Percentiles rank a stretch among this genome's conserved stretches.
Conservation (phyloP, 23 red algal genomes). For the Gracilaria caudata region DNA sequence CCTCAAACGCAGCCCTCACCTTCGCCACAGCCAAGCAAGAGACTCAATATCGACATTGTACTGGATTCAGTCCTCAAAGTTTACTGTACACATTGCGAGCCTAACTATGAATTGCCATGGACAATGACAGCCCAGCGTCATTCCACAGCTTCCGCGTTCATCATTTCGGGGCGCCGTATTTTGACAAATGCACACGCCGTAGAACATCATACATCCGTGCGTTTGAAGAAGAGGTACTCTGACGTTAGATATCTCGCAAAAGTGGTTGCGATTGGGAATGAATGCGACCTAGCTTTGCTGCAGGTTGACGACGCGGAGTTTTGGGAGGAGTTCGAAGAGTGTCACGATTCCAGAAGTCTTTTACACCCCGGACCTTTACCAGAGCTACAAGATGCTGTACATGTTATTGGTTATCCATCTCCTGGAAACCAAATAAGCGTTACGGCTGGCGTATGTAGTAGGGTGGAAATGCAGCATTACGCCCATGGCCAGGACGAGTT, state of each 20-base stretch:
- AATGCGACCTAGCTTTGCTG: slow-evolving; percentile 96
- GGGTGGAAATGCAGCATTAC: slow-evolving; percentile 90
- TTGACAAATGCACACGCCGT: slow-evolving; percentile 96
- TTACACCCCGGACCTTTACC: slow-evolving; percentile 80
- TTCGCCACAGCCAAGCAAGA: neutral
- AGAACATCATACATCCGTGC: slow-evolving; percentile 88
- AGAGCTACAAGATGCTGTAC: slow-evolving; percentile 74
- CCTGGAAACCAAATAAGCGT: slow-evolving; percentile 89
- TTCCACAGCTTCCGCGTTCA: slow-evolving; percentile 87
- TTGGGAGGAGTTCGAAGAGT: slow-evolving; percentile 67
- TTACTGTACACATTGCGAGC: slow-evolving; percentile 88
- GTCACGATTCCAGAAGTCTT: neutral
- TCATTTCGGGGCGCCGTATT: slow-evolving; percentile 78
- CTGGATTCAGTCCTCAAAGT: slow-evolving; percentile 90
- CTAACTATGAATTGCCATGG: slow-evolving; percentile 94
- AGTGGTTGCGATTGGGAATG: slow-evolving; percentile 87
- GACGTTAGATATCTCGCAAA: slow-evolving; percentile 74
- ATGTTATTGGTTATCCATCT: slow-evolving; percentile 86
- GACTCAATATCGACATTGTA: slow-evolving; percentile 18
- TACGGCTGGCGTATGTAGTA: slow-evolving; percentile 85
- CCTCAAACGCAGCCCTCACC: neutral
- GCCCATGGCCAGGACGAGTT: slow-evolving; percentile 85
- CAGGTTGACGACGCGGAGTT: slow-evolving; percentile 85
- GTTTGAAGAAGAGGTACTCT: slow-evolving; percentile 85
- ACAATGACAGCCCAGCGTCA: slow-evolving; percentile 78